Evolutionary conservation across 192 early-diverging fungal genomes (phyloP).

Genomic region (Umbelopsis sp.): DNA sequence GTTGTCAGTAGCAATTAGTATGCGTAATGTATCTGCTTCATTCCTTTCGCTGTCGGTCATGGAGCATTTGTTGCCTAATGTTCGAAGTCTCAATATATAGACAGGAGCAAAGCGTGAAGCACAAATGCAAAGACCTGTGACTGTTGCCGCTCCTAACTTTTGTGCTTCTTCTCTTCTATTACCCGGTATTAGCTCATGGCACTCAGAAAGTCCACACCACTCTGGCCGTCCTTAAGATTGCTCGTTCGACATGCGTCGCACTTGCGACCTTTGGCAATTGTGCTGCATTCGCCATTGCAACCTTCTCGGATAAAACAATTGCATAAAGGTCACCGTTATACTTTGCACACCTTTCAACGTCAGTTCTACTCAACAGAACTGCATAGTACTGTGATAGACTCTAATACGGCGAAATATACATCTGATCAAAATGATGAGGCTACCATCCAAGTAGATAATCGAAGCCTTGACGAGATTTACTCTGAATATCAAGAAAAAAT

Average conservation of each 20-base stretch:
- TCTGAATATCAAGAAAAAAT: neutral
- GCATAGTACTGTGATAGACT: too few relatives aligned
- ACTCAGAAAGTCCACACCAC: neutral
- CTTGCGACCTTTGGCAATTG: neutral
- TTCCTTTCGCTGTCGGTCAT: slow-evolving; percentile 11
- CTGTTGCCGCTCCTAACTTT: neutral
- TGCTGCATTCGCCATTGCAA: too few relatives aligned
- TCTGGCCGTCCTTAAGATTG: neutral
- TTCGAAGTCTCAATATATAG: neutral
- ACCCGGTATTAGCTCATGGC: neutral
- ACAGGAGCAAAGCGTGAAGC: neutral
- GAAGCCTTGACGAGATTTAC: slow-evolving; percentile 9
- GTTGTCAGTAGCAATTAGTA: slow-evolving; percentile 93
- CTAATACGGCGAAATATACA: neutral
- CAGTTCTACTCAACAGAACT: too few relatives aligned
- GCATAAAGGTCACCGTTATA: too few relatives aligned
- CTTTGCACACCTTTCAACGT: too few relatives aligned
- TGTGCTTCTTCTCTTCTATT: neutral
- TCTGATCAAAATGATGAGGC: neutral
- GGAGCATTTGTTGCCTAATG: neutral
- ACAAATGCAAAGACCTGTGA: neutral
- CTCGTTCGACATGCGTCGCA: neutral
- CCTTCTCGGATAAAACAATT: too few relatives aligned
- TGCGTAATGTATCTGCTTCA: slow-evolving; percentile 47
- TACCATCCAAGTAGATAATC: neutral